Conservation (phyloP, 75 land plant genomes). For the Cupressus sempervirens region DNA sequence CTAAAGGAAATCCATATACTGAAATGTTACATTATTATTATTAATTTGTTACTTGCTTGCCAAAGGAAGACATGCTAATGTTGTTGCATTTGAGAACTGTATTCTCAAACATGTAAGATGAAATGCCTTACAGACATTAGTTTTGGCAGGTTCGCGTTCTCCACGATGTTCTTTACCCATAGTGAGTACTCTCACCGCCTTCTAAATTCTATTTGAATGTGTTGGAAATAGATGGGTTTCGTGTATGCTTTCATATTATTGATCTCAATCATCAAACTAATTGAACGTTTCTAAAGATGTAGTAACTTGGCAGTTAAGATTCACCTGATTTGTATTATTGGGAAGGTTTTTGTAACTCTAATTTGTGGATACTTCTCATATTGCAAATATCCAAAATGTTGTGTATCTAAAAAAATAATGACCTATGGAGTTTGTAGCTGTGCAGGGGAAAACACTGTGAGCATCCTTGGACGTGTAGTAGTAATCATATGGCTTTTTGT, state of each 20-base stretch:
- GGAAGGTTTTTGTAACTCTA: background rate
- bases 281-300: background rate
- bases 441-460: conserved; percentile 76
- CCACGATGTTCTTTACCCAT: conserved; percentile 78
- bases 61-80: background rate
- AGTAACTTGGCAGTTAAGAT: background rate
- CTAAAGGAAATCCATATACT: background rate
- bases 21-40: background rate
- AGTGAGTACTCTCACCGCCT: conserved; percentile 50
- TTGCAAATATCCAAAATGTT: too few species aligned
- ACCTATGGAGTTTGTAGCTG: background rate
- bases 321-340: background rate
- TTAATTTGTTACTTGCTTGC: background rate
- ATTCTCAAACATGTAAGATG: background rate
- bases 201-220: background rate
- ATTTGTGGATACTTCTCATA: background rate
- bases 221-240: background rate
- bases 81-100: background rate
- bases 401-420: background rate
- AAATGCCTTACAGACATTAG: background rate
- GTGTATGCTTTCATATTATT: background rate
- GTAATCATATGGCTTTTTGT: conserved; percentile 90
- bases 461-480: conserved; percentile 71
- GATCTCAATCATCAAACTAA: background rate
- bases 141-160: conserved; percentile 82